Conservation (phyloP, 768 basidiomycete species). For the Mycena polygramma region DNA sequence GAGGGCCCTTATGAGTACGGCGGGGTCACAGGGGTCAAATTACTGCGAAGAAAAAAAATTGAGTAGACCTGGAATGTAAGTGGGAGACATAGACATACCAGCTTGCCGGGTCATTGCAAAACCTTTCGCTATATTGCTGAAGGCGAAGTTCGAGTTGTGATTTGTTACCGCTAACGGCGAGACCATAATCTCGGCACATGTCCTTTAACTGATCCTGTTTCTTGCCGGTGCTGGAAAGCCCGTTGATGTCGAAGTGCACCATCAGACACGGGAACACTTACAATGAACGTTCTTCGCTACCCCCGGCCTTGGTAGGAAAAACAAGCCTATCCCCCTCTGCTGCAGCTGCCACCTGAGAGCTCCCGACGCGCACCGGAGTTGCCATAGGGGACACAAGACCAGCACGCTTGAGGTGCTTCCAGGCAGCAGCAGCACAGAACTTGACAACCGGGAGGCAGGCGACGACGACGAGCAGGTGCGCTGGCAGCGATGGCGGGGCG, state of each 20-base stretch:
- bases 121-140: slow-evolving; percentile 12
- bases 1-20: slow-evolving; percentile 28
- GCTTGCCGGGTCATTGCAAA: slow-evolving; percentile 18
- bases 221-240: background rate
- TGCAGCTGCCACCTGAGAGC: too few relatives aligned
- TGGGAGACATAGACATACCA: background rate
- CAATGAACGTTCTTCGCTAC: too few relatives aligned
- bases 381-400: too few relatives aligned
- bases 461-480: too few relatives aligned
- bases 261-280: too few relatives aligned
- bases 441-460: too few relatives aligned
- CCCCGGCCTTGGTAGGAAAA: too few relatives aligned
- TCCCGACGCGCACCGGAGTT: too few relatives aligned
- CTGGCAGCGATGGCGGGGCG: too few relatives aligned
- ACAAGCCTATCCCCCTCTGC: too few relatives aligned
- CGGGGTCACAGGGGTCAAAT: slow-evolving; percentile 10
- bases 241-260: slow-evolving; percentile 26
- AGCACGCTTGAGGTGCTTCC: too few relatives aligned
- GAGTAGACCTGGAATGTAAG: background rate
- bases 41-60: slow-evolving; percentile 1
- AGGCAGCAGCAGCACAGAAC: too few relatives aligned
- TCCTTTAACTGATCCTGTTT: slow-evolving; percentile 4
- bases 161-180: slow-evolving; percentile 17
- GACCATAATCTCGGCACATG: slow-evolving; percentile 11
- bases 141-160: slow-evolving; percentile 1